Evolutionary conservation across 192 early-diverging fungal genomes (phyloP).

Genomic region (Entomortierella lignicola): DNA sequence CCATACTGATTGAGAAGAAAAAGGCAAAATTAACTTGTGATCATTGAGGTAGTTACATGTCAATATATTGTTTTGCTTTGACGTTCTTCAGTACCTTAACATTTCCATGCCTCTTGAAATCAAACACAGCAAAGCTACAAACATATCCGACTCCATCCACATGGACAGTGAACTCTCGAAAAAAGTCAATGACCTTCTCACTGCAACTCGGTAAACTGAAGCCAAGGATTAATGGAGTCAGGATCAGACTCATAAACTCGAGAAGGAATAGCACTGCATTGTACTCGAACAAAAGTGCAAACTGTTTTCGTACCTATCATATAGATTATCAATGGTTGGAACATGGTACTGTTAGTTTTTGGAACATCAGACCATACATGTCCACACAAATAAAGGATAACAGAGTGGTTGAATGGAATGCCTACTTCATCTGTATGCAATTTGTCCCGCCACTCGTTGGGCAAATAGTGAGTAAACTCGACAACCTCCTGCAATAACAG

Average conservation of each 20-base stretch:
- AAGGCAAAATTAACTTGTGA: not conserved
- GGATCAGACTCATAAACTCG: conserved; percentile 83
- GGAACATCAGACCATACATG: not conserved
- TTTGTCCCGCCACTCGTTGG: conserved; percentile 83
- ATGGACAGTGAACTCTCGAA: conserved; percentile 94
- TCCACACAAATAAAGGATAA: too few relatives aligned
- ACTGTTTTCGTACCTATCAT: conserved; percentile 78
- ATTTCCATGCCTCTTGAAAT: conserved; percentile 93
- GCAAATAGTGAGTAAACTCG: conserved; percentile 92
- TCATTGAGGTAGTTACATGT: too few relatives aligned
- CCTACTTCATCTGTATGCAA: conserved; percentile 84
- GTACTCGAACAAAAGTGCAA: conserved; percentile 82
- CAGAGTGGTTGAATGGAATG: too few relatives aligned
- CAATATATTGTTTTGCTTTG: too few relatives aligned
- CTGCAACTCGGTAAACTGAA: conserved; percentile 79
- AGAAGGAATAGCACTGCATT: conserved; percentile 83
- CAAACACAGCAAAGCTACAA: conserved; percentile 97
- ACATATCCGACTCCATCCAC: conserved; percentile 93
- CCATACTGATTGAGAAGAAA: conserved; percentile 65
- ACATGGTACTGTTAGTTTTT: not conserved
- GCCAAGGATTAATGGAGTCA: conserved; percentile 88
- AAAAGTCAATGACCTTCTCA: conserved; percentile 91
- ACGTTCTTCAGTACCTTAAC: too few relatives aligned
- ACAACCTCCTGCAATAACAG: conserved; percentile 79
- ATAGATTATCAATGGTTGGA: not conserved